Conservation (phyloP, 148 eudicot species). For the Amaranthus palmeri region DNA sequence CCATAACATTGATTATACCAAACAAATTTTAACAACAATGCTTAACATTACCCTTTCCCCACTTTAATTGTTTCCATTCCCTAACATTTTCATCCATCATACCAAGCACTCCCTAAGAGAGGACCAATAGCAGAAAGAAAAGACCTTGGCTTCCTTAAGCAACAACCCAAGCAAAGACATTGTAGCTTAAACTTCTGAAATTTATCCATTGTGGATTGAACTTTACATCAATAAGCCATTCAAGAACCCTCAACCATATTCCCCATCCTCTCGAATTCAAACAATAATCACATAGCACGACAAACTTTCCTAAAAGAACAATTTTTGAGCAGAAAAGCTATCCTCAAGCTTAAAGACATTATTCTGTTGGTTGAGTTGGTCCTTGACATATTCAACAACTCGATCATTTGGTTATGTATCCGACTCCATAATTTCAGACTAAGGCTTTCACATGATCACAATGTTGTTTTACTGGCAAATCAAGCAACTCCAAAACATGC, state of each 20-base stretch:
- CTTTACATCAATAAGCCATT: not conserved
- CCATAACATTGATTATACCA: too few relatives aligned
- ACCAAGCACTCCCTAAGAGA: not conserved
- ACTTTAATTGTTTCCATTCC: too few relatives aligned
- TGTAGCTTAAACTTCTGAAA: not conserved
- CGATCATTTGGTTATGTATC: not conserved
- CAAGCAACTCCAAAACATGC: not conserved
- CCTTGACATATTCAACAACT: not conserved
- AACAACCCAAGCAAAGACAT: not conserved
- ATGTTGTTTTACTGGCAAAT: not conserved
- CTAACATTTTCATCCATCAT: too few relatives aligned
- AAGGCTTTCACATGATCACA: too few relatives aligned
- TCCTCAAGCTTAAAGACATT: not conserved
- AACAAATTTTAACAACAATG: too few relatives aligned
- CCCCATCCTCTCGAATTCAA: not conserved
- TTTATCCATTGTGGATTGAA: not conserved
- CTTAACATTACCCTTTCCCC: too few relatives aligned
- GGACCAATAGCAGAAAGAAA: not conserved
- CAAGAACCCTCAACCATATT: not conserved
- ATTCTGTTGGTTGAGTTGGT: too few relatives aligned
- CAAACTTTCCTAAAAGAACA: not conserved
- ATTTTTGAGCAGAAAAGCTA: not conserved
- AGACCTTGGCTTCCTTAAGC: not conserved
- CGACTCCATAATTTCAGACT: not conserved
- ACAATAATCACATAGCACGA: not conserved